Evolutionary conservation across 2,329 filamentous ascomycete species (phyloP).

Genomic region (Fusarium aywerte): DNA sequence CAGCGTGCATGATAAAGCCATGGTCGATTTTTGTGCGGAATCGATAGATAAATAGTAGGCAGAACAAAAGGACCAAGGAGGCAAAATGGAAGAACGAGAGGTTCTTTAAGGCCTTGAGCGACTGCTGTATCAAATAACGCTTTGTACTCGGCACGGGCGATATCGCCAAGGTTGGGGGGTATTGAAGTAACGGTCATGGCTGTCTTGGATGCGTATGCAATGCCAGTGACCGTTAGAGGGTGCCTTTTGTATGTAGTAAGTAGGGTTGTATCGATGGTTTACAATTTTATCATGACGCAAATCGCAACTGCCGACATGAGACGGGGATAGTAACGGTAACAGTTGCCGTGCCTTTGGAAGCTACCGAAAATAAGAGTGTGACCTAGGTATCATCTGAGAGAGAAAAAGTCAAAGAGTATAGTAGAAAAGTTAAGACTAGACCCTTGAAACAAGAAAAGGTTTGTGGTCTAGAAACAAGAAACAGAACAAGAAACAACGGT

Average conservation of each 20-base stretch:
- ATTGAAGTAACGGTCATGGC: conserved; percentile 16
- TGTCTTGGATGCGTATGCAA: not conserved
- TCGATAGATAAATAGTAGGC: conserved; percentile 64
- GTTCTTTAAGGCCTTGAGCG: conserved; percentile 55
- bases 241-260: not conserved
- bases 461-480: not conserved
- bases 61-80: conserved; percentile 61
- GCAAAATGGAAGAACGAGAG: conserved; percentile 64
- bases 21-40: conserved; percentile 63
- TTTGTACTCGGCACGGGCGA: conserved; percentile 50
- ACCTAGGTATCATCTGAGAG: not conserved
- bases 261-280: conserved; percentile 20
- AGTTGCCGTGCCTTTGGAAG: not conserved
- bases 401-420: not conserved
- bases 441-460: not conserved
- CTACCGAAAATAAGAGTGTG: not conserved
- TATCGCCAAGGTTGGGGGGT: conserved; percentile 42
- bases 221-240: not conserved
- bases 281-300: conserved; percentile 29
- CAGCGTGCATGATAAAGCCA: conserved; percentile 63
- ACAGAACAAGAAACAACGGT: conserved; percentile 4
- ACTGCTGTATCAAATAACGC: conserved; percentile 51
- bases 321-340: conserved; percentile 10
- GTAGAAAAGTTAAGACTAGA: not conserved
- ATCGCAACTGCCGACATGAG: not conserved